Evolutionary conservation across 2,329 filamentous ascomycete genomes (phyloP), one percentile per base, ranked within the genome.

Genomic region (Lecanoromycetidae sp.): DNA sequence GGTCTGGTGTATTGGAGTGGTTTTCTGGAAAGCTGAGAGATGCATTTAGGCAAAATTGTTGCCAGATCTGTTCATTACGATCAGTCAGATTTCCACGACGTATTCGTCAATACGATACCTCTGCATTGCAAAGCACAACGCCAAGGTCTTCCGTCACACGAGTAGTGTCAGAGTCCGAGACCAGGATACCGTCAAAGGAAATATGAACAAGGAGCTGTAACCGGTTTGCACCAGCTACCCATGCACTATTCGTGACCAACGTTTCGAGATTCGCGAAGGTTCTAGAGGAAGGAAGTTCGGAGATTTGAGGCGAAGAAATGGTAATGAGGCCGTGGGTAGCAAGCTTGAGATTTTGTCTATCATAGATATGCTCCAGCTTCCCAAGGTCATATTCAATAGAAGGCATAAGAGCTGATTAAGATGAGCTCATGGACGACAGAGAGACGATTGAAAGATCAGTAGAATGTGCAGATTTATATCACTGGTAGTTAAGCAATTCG

Each of bases 271-370:
- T 20, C 29, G 9, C 25, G 19, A 39, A 19, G n/a, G 20, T 15
- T 2, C 7, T 4, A 5, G 26, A 13, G 38, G 39, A 39, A 8
- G 25, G 26, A 23, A 27, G 19, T 4, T 44, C 35, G 4, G 4
- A 44, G 30, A 17, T 10, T 37, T 25, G 30, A 26, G 38, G 7
- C 15, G 45, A 43, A 23, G n/a, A 49, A 4, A 49, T 13, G 3
- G 10, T 27, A 8, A 49, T 27, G 40, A 8, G 34, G 35, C 33
- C 32, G 32, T 17, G 27, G 5, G 30, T 42, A 3, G 3, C 40
- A 17, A 49, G 47, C 41, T 49, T 49, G 19, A 49, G 27, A 19
- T 49, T 45, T 4, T 45, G 15, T 32, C 34, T 45, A 22, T 38
- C n/a, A n/a, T 23, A 45, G 19, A 44, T 27, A 15, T 49, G 47